Base-by-base conservation (phyloP, 2,329 filamentous ascomycete genomes). In the Ophiocordyceps camponoti-floridani region DNA sequence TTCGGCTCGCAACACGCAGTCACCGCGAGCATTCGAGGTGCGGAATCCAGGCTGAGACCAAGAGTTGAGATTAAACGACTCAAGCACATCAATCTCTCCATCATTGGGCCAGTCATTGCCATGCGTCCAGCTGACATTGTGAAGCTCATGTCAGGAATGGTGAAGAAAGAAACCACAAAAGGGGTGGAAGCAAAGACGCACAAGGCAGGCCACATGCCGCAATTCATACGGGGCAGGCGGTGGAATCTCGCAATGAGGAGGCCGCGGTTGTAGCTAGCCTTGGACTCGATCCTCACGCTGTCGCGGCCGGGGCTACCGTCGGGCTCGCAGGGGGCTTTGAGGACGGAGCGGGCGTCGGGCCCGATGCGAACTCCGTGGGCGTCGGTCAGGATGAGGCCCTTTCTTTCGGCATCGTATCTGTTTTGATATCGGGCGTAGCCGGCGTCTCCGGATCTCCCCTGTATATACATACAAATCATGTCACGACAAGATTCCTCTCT, bases 141-240 rank as follows among this genome's bases (percentile, higher is more conserved):
- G 2, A 18, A 11, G 7, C n/a, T 18, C 10, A 40, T 13, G 23
- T 23, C 23, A 23, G 23, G 5, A 3, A 44, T 4, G 19, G 38
- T 37, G 11, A 4, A 16, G 16, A 10, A 12, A 18, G 35, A 16
- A 10, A 38, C 4, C 4, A 14, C 31, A 35, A 14, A 4, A 16
- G 14, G 18, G 9, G 14, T 37, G 7, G 14, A 5, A 16, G 14
- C 12, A 16, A 14, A 37, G 19, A 54, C 63, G 60, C 63, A 75
- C 69, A 80, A 69, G 62, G 81, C 79, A 4, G 82, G 82, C 82
- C 82, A 87, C 8, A 73, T 68, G 43, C 83, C 82, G 52, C 82
- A 86, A 40, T 68, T 64, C 10, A 70, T 68, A 45, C 65, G 67
- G 28, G 82, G 82, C 62, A 87, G 77, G 53, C 86, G 80, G 13